phyloP scores from a whole-genome alignment of 1,139 yeast species.

The Saccharomycopsis hybrid region DNA sequence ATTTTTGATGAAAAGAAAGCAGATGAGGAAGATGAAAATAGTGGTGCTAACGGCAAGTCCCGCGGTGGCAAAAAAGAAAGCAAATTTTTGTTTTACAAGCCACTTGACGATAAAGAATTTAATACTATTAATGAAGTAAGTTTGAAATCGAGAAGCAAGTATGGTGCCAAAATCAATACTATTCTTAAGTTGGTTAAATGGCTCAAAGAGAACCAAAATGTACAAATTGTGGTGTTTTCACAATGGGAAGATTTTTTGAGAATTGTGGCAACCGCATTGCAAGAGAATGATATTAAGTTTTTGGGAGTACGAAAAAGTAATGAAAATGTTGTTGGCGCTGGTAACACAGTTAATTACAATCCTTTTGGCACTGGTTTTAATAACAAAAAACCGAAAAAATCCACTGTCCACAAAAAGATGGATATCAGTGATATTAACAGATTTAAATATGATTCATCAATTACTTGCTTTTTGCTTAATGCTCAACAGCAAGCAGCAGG shows the following conservation, averaged over 20 bases:
- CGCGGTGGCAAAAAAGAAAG: conserved; percentile 23
- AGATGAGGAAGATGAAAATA: not conserved
- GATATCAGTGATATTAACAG: conserved; percentile 39
- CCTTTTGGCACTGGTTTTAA: not conserved
- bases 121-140: conserved; percentile 40
- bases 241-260: conserved; percentile 78
- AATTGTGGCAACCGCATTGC: conserved; percentile 62
- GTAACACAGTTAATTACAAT: not conserved
- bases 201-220: conserved; percentile 49
- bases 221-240: conserved; percentile 79
- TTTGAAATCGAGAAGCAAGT: conserved; percentile 40
- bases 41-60: conserved; percentile 18
- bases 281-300: conserved; percentile 48
- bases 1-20: conserved; percentile 28
- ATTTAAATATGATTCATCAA: conserved; percentile 56
- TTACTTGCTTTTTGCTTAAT: conserved; percentile 80
- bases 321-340: not conserved
- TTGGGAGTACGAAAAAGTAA: conserved; percentile 28
- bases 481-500: conserved; percentile 90
- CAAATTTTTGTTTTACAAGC: conserved; percentile 43
- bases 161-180: conserved; percentile 82
- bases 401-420: not conserved
- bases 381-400: not conserved
- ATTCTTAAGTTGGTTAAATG: conserved; percentile 67
- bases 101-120: conserved; percentile 37